Evolutionary conservation across 2,329 filamentous ascomycete genomes (phyloP), one percentile per base, ranked within the genome.

Genomic region (Fusarium sp.): DNA sequence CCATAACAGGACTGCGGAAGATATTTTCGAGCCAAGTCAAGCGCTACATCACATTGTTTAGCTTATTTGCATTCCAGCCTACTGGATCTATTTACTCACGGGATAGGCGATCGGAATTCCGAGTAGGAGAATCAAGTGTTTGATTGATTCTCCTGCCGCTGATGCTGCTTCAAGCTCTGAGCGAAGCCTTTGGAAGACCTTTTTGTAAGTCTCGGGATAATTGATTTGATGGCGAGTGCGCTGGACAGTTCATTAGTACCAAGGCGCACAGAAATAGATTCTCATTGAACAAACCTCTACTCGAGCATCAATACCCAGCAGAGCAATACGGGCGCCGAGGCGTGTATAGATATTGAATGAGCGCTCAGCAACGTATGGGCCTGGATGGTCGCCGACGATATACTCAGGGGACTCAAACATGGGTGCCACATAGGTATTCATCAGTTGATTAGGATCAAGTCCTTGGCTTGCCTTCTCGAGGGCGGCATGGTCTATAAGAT

Each of bases 1-100:
- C 95, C 78, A 98, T 95, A 30, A 98, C 75, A 1, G 95, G 95
- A 68, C 94, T 97, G 22, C 89, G 89, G 75, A 98, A 89, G 65
- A 98, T 93, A 78, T 97, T 98, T 81, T 98, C 95, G 9, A 98
- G 87, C 95, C 95, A 98, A n/a, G 95, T 96, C 60, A 98, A 87
- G 75, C 95, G 94, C 87, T 91, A 71, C 12, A 35, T 65, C 20
- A 38, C 11, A 61, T 77, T 42, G 75, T 69, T 66, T 39, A 39
- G 33, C n/a, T 38, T 42, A 13, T 18, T 30, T 7, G 42, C 33
- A 26, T 28, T 22, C 13, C 6, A 22, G 7, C 47, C 28, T 33
- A 30, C 24, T 30, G 22, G 22, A 3, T 36, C 3, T 85, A 85
- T 11, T 54, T 24, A 58, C 88, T 79, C 83, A 91, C 89, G 70